Evolutionary conservation across 352 stramenopile genomes (phyloP).

Genomic region (Phytophthora chlamydospora): DNA sequence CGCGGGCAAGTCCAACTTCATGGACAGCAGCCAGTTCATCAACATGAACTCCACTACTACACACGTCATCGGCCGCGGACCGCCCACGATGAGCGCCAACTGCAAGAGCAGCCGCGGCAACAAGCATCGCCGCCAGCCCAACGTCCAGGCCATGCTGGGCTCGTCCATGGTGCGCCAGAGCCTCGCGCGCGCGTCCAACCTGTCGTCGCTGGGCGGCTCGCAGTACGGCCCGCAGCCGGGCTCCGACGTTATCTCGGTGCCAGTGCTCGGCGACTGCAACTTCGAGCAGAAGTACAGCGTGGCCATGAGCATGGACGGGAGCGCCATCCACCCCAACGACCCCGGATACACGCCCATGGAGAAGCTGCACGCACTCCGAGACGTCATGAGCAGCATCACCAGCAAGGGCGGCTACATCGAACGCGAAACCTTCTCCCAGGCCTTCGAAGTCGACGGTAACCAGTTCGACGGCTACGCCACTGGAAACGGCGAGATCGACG

Average conservation of each 20-base stretch:
- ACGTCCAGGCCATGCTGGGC: conserved; percentile 73
- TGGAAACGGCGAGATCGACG: conserved; percentile 62
- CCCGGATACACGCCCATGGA: conserved; percentile 49
- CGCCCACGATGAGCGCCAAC: conserved; percentile 34
- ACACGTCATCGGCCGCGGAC: conserved; percentile 36
- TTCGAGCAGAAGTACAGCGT: conserved; percentile 76
- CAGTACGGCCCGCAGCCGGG: conserved; percentile 57
- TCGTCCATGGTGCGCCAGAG: conserved; percentile 68
- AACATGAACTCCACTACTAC: conserved; percentile 40
- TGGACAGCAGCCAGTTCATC: conserved; percentile 66
- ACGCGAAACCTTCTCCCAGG: conserved; percentile 75
- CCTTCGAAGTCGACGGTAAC: conserved; percentile 65
- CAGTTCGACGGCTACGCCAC: conserved; percentile 67
- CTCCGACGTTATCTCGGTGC: conserved; percentile 63
- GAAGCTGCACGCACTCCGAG: conserved; percentile 70
- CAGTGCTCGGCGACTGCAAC: conserved; percentile 69
- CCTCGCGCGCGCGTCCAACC: conserved; percentile 48
- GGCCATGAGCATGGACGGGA: conserved; percentile 63
- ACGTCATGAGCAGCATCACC: conserved; percentile 79
- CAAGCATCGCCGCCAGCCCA: conserved; percentile 45
- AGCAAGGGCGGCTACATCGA: conserved; percentile 71
- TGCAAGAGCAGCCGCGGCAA: conserved; percentile 33
- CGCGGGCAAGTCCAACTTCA: conserved; percentile 55
- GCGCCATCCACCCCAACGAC: conserved; percentile 24
- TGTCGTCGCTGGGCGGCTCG: conserved; percentile 45